A percentile compares a stretch with the other conserved stretches of the same genome.
These are phyloP conservation scores for Candida namnaoensis DNA, from an alignment of 805 yeast genomes.

Conservation along the genomic window DNA sequence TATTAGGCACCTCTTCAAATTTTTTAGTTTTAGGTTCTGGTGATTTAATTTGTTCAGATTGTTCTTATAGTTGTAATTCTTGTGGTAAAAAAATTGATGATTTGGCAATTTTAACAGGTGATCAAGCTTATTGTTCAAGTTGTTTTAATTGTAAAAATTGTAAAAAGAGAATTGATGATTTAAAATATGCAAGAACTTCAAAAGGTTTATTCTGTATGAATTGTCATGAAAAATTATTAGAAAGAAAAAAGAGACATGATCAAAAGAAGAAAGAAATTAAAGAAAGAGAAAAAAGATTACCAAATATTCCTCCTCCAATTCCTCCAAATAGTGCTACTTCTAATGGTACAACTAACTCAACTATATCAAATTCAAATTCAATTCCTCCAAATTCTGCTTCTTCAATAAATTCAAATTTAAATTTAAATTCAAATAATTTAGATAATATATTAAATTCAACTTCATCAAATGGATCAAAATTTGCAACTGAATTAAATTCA, in stretches of 20 bases:
- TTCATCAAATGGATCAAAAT: not conserved
- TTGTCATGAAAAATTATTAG: conserved; percentile 80
- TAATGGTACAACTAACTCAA: no score
- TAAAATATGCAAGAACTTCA: conserved; percentile 86
- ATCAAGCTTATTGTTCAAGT: conserved; percentile 85
- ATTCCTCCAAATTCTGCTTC: conserved; percentile 2
- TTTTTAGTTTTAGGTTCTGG: conserved; percentile 92
- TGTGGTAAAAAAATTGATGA: conserved; percentile 87
- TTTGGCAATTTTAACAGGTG: conserved; percentile 89
- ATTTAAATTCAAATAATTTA: conserved; percentile 3
- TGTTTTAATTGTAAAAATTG: conserved; percentile 91
- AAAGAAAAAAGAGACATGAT: conserved; percentile 62
- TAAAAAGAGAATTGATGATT: conserved; percentile 75
- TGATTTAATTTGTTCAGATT: conserved; percentile 77
- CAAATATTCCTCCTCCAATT: conserved; percentile 11
- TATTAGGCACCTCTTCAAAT: conserved; percentile 80
- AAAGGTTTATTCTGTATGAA: conserved; percentile 90
- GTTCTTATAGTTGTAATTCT: conserved; percentile 84
- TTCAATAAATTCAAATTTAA: not conserved
- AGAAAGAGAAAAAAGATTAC: conserved; percentile 12
- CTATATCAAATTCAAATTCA: conserved; percentile 2
- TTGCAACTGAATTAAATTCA: not conserved
- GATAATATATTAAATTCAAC: not conserved
- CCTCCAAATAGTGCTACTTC: not conserved
- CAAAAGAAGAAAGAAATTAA: conserved; percentile 15